phyloP scores from a whole-genome alignment of 2,329 filamentous ascomycete species.

The Trichoderma breve region DNA sequence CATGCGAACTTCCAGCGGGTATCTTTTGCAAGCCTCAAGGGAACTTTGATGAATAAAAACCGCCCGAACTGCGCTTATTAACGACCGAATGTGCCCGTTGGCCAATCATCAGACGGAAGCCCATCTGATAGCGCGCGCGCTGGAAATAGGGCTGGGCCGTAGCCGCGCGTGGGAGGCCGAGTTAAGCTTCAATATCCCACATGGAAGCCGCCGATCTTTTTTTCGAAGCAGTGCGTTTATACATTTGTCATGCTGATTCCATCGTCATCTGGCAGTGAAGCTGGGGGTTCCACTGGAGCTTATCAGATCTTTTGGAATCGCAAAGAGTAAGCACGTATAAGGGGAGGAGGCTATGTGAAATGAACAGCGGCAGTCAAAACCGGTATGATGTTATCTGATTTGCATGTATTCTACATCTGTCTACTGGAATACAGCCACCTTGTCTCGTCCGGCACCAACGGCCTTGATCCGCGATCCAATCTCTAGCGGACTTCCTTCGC shows the following conservation, averaged over 20 bases:
- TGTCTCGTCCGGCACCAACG: conserved; percentile 40
- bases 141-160: conserved; percentile 26
- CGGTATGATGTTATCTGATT: neutral
- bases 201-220: neutral
- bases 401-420: neutral
- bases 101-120: neutral
- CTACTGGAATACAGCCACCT: conserved; percentile 35
- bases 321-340: neutral
- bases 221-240: neutral
- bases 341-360: neutral
- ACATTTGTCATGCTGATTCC: neutral
- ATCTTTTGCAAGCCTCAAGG: neutral
- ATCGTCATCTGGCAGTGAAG: neutral
- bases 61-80: neutral
- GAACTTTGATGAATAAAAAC: neutral
- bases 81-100: neutral
- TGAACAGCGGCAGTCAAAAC: neutral
- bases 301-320: neutral
- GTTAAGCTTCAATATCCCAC: conserved; percentile 2
- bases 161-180: conserved; percentile 29
- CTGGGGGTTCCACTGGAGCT: neutral
- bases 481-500: conserved; percentile 61
- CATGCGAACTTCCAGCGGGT: neutral
- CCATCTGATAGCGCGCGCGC: neutral
- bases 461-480: conserved; percentile 56